Conservation (phyloP, 306 rosid species). For the Lupinus albus region DNA sequence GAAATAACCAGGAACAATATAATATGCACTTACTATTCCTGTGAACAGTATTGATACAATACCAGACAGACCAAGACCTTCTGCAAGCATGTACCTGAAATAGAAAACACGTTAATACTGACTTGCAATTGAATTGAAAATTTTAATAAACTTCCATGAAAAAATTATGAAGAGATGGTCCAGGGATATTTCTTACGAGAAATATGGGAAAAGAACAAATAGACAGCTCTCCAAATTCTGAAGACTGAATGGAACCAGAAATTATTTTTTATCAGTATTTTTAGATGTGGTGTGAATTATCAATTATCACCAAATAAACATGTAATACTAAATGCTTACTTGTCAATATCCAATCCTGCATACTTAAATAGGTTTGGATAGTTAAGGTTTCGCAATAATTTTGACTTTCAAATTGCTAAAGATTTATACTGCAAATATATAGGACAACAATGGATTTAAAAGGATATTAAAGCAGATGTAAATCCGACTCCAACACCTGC, state of each 20-base stretch:
- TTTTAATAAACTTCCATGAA: background rate
- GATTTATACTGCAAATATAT: constrained; percentile 31
- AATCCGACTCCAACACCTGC: constrained; percentile 99
- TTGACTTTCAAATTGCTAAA: constrained; percentile 28
- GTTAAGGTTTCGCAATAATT: constrained; percentile 68
- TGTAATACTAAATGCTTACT: constrained; percentile 54
- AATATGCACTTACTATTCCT: constrained; percentile 76
- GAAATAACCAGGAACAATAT: constrained; percentile 23
- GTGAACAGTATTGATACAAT: constrained; percentile 95
- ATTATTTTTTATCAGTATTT: constrained; percentile 38
- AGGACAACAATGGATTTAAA: constrained; percentile 41
- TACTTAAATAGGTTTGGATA: constrained; percentile 86
- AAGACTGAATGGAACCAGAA: constrained; percentile 64
- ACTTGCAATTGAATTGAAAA: constrained; percentile 33
- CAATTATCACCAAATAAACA: constrained; percentile 29
- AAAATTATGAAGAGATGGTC: constrained; percentile 28
- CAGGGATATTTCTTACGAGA: constrained; percentile 74
- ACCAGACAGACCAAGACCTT: constrained; percentile 95
- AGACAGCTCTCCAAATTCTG: constrained; percentile 98
- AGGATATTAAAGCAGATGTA: constrained; percentile 99
- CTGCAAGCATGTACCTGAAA: constrained; percentile 94
- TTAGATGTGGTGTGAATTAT: constrained; percentile 31
- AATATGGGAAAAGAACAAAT: constrained; percentile 95
- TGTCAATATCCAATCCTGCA: constrained; percentile 98
- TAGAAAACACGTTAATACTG: constrained; percentile 29